Evolutionary conservation across 2,329 filamentous ascomycete species (phyloP).

Genomic region (Leptographium radiaticola): DNA sequence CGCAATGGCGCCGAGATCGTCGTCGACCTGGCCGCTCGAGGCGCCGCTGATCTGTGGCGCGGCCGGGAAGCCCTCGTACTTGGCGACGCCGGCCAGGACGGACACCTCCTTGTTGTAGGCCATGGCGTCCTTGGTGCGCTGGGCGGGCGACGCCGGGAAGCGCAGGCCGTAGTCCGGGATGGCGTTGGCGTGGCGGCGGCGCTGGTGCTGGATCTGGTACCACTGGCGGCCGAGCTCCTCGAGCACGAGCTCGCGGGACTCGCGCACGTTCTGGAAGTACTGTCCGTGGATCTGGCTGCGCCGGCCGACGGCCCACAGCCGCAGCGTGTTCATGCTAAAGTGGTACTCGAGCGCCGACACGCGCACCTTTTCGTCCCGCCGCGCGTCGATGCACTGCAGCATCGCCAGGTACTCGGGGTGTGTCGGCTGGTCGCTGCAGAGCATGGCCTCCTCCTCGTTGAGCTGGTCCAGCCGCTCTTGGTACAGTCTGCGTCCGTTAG

Average conservation of each 20-base stretch:
- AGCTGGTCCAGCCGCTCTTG: conserved; percentile 77
- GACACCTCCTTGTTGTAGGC: conserved; percentile 95
- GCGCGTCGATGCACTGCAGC: conserved; percentile 73
- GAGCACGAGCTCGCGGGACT: conserved; percentile 67
- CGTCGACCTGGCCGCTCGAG: conserved; percentile 60
- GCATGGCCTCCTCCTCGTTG: conserved; percentile 54
- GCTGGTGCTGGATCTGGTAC: conserved; percentile 84
- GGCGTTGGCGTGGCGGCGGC: conserved; percentile 54
- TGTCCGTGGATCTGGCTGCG: conserved; percentile 79
- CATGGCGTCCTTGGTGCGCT: conserved; percentile 72
- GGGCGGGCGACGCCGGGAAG: conserved; percentile 62
- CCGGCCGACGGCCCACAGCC: conserved; percentile 65
- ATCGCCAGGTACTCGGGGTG: conserved; percentile 88
- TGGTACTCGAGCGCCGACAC: conserved; percentile 62
- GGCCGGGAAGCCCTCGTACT: conserved; percentile 91
- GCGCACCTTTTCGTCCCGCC: conserved; percentile 66
- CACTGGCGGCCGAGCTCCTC: conserved; percentile 77
- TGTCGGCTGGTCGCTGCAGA: conserved; percentile 47
- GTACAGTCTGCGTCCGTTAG: conserved; percentile 48
- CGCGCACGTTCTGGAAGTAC: conserved; percentile 76
- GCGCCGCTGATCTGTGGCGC: conserved; percentile 74
- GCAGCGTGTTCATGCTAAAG: conserved; percentile 60
- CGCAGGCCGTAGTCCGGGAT: conserved; percentile 71
- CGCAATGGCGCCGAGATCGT: conserved; percentile 80
- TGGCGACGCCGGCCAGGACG: conserved; percentile 77